These are phyloP conservation scores for Hymenoscyphus occultus DNA, from an alignment of 2,329 filamentous ascomycete genomes.

Conservation along the genomic window DNA sequence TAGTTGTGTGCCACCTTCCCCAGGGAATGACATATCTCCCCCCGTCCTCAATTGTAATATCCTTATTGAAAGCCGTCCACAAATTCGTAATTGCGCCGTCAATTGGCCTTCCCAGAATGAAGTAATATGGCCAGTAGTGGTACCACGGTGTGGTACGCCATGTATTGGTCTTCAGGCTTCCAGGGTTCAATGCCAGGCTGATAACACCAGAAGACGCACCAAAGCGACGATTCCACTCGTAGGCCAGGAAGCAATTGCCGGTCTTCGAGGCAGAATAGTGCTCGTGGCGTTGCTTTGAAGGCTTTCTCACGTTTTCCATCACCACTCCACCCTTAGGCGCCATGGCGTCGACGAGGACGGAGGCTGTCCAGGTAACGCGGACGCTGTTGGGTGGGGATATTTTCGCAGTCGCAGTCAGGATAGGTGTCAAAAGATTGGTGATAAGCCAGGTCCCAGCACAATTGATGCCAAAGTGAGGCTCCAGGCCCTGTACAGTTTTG, in stretches of 20 bases:
- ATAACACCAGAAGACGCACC: not conserved
- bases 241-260: not conserved
- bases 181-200: constrained; percentile 3
- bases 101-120: not conserved
- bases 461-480: constrained; percentile 38
- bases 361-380: not conserved
- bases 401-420: constrained; percentile 21
- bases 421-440: constrained; percentile 34
- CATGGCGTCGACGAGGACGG: not conserved
- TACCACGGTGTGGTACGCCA: not conserved
- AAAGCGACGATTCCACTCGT: not conserved
- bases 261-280: not conserved
- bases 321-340: not conserved
- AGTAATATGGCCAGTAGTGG: not conserved
- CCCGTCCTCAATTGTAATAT: constrained; percentile 7
- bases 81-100: constrained; percentile 4
- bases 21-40: constrained; percentile 13
- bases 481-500: constrained; percentile 28
- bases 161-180: constrained; percentile 5
- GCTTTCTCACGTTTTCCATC: not conserved
- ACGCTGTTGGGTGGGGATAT: constrained; percentile 5
- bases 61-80: constrained; percentile 3
- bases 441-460: constrained; percentile 36
- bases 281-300: not conserved
- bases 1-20: constrained; percentile 10